Evolutionary conservation across 495 filamentous ascomycete species (phyloP).

Genomic region (Aspergillus ellipticus): DNA sequence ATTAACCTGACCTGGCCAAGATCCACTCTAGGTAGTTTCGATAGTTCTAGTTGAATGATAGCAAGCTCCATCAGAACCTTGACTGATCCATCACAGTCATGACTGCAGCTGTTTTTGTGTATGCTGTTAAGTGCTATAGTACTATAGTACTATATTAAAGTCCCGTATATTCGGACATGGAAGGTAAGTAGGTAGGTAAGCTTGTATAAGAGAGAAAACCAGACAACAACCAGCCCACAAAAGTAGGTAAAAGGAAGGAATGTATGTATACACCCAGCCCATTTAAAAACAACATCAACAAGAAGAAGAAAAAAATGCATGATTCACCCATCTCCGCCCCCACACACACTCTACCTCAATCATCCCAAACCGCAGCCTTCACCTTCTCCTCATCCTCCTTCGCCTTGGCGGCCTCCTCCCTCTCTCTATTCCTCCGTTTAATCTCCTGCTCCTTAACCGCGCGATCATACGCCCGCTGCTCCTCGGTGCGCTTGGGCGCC

Average conservation of each 20-base stretch:
- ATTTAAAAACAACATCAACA: too few relatives aligned
- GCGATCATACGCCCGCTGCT: constrained; percentile 82
- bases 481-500: constrained; percentile 77
- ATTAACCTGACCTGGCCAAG: too few relatives aligned
- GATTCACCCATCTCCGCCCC: not conserved
- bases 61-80: too few relatives aligned
- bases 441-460: constrained; percentile 82
- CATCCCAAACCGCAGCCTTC: constrained; percentile 79
- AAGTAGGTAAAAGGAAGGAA: constrained; percentile 11
- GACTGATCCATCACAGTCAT: too few relatives aligned
- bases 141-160: not conserved
- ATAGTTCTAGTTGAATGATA: too few relatives aligned
- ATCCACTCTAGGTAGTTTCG: too few relatives aligned
- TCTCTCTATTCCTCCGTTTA: constrained; percentile 69
- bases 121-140: too few relatives aligned
- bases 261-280: not conserved
- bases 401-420: constrained; percentile 57
- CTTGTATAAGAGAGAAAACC: not conserved
- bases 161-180: not conserved
- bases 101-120: too few relatives aligned
- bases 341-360: constrained; percentile 58
- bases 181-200: too few relatives aligned
- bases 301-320: too few relatives aligned
- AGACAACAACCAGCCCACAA: not conserved
- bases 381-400: constrained; percentile 66